phyloP scores from a whole-genome alignment of 2,329 filamentous ascomycete genomes.

The Alternaria viburni region DNA sequence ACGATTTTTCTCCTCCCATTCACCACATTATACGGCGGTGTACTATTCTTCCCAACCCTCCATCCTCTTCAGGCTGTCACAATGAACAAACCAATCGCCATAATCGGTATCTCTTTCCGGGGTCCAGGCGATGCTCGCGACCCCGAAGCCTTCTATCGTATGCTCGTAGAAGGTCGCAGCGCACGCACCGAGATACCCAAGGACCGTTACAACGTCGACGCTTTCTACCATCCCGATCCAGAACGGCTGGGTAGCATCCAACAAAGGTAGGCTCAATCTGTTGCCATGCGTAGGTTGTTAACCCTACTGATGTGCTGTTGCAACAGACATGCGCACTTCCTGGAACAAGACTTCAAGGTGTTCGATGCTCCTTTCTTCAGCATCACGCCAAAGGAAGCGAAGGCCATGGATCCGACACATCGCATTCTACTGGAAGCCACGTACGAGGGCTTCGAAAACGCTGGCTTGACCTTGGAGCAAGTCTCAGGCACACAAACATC shows the following conservation, averaged over 20 bases:
- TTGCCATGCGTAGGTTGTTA: neutral
- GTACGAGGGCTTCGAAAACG: conserved; percentile 49
- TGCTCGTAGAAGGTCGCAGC: conserved; percentile 38
- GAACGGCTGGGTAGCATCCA: conserved; percentile 14
- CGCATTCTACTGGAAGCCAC: conserved; percentile 34
- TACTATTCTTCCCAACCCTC: neutral
- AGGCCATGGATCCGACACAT: conserved; percentile 34
- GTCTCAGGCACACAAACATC: conserved; percentile 26
- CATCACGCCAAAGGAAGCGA: conserved; percentile 24
- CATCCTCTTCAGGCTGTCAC: neutral
- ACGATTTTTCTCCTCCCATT: neutral
- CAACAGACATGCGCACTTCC: conserved; percentile 13
- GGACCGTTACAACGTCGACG: conserved; percentile 24
- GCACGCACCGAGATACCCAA: conserved; percentile 38
- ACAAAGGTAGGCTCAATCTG: neutral
- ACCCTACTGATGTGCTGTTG: neutral
- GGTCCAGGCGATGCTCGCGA: conserved; percentile 7
- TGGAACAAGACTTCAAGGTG: conserved; percentile 34
- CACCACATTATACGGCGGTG: neutral
- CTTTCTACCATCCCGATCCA: conserved; percentile 18
- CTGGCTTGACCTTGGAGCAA: conserved; percentile 16
- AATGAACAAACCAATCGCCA: conserved; percentile 6
- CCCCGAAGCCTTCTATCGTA: conserved; percentile 8
- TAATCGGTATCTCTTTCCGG: conserved; percentile 7
- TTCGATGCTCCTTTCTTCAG: conserved; percentile 46